Conservation (phyloP, 2,329 filamentous ascomycete species). For the Beauveria sp. region DNA sequence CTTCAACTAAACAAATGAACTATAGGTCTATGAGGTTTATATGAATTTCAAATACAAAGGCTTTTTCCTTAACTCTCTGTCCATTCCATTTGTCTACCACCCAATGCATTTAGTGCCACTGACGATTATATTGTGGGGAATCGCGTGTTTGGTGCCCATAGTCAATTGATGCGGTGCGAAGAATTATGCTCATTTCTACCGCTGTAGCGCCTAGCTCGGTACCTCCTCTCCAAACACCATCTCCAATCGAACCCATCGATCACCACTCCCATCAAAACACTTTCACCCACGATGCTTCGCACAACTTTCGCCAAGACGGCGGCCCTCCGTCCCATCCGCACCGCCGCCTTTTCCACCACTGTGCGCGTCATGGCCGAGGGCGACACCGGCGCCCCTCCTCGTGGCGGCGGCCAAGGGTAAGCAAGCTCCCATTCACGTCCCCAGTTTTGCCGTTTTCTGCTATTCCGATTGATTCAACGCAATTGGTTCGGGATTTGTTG, state of each 20-base stretch:
- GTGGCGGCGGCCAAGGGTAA: constrained; percentile 46
- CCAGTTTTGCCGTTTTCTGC: neutral
- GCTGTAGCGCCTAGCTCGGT: too few relatives aligned
- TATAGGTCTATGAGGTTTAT: too few relatives aligned
- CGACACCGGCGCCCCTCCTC: constrained; percentile 57
- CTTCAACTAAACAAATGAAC: too few relatives aligned
- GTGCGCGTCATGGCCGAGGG: constrained; percentile 59
- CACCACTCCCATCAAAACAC: constrained; percentile 9
- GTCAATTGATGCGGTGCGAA: too few relatives aligned
- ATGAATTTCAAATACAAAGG: too few relatives aligned
- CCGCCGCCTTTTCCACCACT: constrained; percentile 57
- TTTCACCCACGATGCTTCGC: constrained; percentile 53
- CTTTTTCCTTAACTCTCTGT: too few relatives aligned
- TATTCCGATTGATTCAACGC: neutral
- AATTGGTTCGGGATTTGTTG: neutral
- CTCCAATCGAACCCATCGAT: constrained; percentile 14
- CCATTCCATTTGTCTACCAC: too few relatives aligned
- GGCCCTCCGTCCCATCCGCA: constrained; percentile 43
- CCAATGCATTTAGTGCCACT: too few relatives aligned
- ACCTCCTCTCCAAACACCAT: constrained; percentile 1
- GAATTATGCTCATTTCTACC: too few relatives aligned
- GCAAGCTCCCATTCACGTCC: constrained; percentile 20
- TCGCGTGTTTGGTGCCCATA: too few relatives aligned
- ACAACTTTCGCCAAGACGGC: constrained; percentile 51
- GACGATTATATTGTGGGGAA: too few relatives aligned